Base-by-base conservation (phyloP, 2,329 filamentous ascomycete species). In the Colletotrichum salicis region DNA sequence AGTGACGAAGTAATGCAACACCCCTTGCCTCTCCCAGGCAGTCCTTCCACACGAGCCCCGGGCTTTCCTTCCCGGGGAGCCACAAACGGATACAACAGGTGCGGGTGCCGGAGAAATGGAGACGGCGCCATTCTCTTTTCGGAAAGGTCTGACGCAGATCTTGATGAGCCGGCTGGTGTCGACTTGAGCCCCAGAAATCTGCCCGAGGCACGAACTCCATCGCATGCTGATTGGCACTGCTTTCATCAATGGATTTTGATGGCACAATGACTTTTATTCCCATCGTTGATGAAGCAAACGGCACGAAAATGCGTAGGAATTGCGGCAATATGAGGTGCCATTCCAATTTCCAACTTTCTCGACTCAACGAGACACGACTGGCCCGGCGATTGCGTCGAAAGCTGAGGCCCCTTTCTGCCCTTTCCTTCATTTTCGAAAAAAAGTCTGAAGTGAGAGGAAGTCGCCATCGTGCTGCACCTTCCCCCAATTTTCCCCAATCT, bases 401-500 rank as follows among this genome's bases (percentile, higher is more conserved):
- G 51, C 58, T 35, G 31, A 48, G 24, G 27, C 41, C 27, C 7
- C 56, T 27, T 6, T 52, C 31, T 69, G 52, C 35, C 8, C 45
- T 29, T 62, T 22, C 4, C 41, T 12, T 24, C 24, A 27, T 27
- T 27, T 27, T 27, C 27, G 19, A 22, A 15, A 6, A 13, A n/a
- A 33, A 51, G 10, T 48, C 37, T 11, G n/a, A 7, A 29, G 10
- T 11, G 15, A 3, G 4, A 13, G 41, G 35, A 45, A 15, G 15
- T 13, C 27, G 22, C 35, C 19, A 15, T n/a, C 19, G 7, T 48
- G 19, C 45, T 60, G 24, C 29, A n/a, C n/a, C n/a, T 48, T 48
- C n/a, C 67, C 55, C 67, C 56, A 27, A 61, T 29, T 67, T 61
- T 51, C 67, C 56, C 63, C 67, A 69, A 69, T 48, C 31, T 55